phyloP scores from a whole-genome alignment of 2,329 filamentous ascomycete species.

The Aspergillus bombycis region DNA sequence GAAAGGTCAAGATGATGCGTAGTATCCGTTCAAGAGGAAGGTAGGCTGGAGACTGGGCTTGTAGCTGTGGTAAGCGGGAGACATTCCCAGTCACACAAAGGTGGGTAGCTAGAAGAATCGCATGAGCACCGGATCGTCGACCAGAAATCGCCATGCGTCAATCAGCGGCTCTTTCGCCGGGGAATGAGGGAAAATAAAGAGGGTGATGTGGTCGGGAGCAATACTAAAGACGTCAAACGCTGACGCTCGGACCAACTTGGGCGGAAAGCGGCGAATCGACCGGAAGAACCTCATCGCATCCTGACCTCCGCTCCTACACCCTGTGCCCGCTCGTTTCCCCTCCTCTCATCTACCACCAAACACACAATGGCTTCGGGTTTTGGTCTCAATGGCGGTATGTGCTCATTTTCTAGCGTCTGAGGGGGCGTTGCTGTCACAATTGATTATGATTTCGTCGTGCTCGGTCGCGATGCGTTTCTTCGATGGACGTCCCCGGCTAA shows the following conservation, averaged over 20 bases:
- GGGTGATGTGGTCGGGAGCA: conserved; percentile 32
- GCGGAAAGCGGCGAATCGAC: conserved; percentile 29
- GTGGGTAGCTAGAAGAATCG: conserved; percentile 61
- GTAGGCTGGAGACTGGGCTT: conserved; percentile 50
- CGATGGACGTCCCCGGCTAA: conserved; percentile 28
- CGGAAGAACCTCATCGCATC: conserved; percentile 37
- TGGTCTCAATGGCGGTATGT: conserved; percentile 59
- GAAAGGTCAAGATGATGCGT: conserved; percentile 63
- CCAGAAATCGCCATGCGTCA: conserved; percentile 40
- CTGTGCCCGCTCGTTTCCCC: conserved; percentile 27
- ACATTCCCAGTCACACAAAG: conserved; percentile 60
- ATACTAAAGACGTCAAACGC: conserved; percentile 10
- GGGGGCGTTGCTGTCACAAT: conserved; percentile 13
- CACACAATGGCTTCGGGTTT: conserved; percentile 54
- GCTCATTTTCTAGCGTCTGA: conserved; percentile 1
- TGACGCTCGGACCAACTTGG: conserved; percentile 25
- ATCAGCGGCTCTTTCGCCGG: conserved; percentile 5
- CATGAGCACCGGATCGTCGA: conserved; percentile 58
- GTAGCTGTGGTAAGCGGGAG: conserved; percentile 54
- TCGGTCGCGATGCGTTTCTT: neutral
- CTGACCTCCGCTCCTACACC: conserved; percentile 28
- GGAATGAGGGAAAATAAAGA: conserved; percentile 16
- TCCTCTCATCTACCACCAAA: conserved; percentile 24
- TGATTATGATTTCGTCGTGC: conserved; percentile 20
- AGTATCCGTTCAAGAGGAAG: conserved; percentile 58